Evolutionary conservation across 139 green algal species (phyloP).

Genomic region (Coccomyxa sp.): DNA sequence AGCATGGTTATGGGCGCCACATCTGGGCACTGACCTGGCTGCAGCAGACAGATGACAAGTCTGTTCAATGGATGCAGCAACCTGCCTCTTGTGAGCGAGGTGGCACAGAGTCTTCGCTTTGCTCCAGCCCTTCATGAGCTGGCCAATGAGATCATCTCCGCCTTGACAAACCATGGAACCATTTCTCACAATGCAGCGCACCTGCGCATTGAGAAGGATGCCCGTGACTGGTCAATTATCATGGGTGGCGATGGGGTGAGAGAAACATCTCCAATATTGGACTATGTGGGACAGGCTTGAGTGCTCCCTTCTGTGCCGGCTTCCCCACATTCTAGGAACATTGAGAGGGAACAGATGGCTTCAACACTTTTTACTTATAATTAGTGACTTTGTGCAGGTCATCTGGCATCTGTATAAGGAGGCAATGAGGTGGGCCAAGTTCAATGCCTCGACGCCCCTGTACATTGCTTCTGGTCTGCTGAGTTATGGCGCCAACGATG

Average conservation of each 20-base stretch:
- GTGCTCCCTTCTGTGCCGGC: no score
- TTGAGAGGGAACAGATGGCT: no score
- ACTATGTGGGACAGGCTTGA: no score
- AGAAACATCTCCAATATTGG: no score
- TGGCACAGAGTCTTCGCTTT: constrained; percentile 54
- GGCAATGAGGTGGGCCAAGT: constrained; percentile 35
- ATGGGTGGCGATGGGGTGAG: constrained; percentile 39
- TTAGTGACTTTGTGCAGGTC: no score
- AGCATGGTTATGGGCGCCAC: no score
- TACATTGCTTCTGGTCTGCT: constrained; percentile 60
- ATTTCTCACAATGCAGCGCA: constrained; percentile 49
- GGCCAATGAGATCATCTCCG: constrained; percentile 44
- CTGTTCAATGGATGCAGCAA: constrained; percentile 21
- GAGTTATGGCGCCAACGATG: constrained; percentile 41
- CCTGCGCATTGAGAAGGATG: constrained; percentile 60
- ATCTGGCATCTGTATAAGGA: constrained; percentile 52
- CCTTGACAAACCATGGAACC: constrained; percentile 28
- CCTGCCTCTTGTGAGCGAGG: constrained; percentile 49
- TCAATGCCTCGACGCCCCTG: constrained; percentile 28
- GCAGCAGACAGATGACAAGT: neutral
- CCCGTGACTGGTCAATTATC: constrained; percentile 55
- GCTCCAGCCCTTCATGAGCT: constrained; percentile 34
- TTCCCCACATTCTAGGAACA: no score
- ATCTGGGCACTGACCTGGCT: no score
- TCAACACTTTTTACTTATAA: no score